Evolutionary conservation across 2,329 filamentous ascomycete genomes (phyloP).

Genomic region (Botrytis hyacinthi): DNA sequence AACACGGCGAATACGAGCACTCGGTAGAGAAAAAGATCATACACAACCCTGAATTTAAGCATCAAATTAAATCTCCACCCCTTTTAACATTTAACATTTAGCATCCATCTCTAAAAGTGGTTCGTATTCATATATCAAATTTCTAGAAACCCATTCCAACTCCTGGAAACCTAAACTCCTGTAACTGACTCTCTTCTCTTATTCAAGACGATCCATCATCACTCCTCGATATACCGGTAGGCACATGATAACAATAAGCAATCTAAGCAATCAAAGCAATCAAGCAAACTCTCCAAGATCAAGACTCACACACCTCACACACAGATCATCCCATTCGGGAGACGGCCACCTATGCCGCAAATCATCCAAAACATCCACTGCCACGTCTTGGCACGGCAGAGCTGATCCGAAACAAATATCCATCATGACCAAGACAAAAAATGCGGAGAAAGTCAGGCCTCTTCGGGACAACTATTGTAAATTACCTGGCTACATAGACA

Average conservation of each 20-base stretch:
- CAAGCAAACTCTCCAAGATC: neutral
- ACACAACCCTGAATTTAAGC: neutral
- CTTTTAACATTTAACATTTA: too few species aligned
- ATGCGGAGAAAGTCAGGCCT: neutral
- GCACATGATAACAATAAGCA: neutral
- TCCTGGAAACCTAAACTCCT: too few species aligned
- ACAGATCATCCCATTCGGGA: neutral
- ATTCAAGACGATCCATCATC: neutral
- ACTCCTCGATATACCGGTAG: neutral
- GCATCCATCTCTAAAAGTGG: too few species aligned
- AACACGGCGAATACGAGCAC: neutral
- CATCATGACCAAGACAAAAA: neutral
- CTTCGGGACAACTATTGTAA: neutral
- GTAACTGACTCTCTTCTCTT: too few species aligned
- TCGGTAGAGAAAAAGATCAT: too few species aligned
- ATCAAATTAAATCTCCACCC: neutral
- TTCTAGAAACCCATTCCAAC: neutral
- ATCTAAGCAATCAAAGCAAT: neutral
- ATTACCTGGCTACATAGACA: neutral
- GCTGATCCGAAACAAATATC: neutral
- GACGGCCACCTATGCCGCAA: slow-evolving; percentile 3
- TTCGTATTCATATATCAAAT: neutral
- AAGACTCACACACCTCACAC: neutral
- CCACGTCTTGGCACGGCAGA: neutral
- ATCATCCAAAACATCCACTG: neutral